Evolutionary conservation across 768 basidiomycete species (phyloP).

Genomic region (Leccinum disarticulatum): DNA sequence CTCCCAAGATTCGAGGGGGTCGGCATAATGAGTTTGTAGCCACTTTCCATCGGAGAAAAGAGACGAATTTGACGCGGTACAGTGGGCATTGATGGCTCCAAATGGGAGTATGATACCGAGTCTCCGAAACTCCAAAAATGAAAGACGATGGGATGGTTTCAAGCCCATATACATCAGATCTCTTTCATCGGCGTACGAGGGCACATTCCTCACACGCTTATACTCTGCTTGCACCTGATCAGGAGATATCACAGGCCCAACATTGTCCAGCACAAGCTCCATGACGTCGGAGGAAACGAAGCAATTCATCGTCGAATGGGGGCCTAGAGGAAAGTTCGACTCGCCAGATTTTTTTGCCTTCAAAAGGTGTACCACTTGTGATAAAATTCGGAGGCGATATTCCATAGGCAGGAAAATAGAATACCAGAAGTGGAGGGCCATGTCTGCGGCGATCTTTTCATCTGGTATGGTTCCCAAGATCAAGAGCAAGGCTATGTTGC

Average conservation of each 20-base stretch:
- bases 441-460: conserved; percentile 37
- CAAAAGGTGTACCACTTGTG: conserved; percentile 15
- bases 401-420: conserved; percentile 41
- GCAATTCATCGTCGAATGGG: conserved; percentile 19
- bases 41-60: conserved; percentile 49
- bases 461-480: conserved; percentile 40
- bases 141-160: conserved; percentile 45
- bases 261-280: conserved; percentile 18
- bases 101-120: conserved; percentile 50
- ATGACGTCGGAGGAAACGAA: conserved; percentile 5
- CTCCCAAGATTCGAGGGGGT: conserved; percentile 55
- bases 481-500: conserved; percentile 44
- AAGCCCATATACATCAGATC: conserved; percentile 42
- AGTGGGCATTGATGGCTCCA: conserved; percentile 41
- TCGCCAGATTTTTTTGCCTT: background rate
- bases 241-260: conserved; percentile 17
- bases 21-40: conserved; percentile 40
- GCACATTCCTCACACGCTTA: conserved; percentile 34
- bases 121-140: conserved; percentile 39
- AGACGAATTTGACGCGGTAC: conserved; percentile 42
- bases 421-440: conserved; percentile 50
- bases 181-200: conserved; percentile 39
- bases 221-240: conserved; percentile 33
- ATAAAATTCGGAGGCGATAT: conserved; percentile 26
- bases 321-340: conserved; percentile 11